A percentile compares a stretch with the other conserved stretches of the same genome.
phyloP scores from a whole-genome alignment of 2,329 filamentous ascomycete genomes.

The Arthroderma uncinatum region DNA sequence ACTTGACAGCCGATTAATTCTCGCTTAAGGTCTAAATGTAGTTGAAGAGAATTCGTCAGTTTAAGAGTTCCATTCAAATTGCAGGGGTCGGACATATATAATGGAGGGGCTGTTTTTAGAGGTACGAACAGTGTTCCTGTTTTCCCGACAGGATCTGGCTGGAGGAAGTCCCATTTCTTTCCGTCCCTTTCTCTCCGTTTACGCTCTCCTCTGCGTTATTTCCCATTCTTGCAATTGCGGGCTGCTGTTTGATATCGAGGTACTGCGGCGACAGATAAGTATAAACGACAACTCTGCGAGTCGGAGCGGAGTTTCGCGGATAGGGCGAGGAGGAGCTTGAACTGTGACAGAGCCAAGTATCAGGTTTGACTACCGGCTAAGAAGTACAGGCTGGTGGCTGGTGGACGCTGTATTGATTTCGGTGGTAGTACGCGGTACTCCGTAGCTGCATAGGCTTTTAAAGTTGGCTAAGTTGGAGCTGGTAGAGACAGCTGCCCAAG shows the following conservation, averaged over 20 bases:
- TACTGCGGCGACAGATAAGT: background rate
- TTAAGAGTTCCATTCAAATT: constrained; percentile 4
- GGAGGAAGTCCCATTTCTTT: background rate
- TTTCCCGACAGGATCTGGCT: constrained; percentile 71
- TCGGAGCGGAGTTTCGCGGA: background rate
- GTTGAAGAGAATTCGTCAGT: background rate
- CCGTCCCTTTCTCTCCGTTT: background rate
- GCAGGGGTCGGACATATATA: background rate
- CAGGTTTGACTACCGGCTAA: background rate
- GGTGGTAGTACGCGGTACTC: too few relatives aligned
- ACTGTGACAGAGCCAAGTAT: background rate
- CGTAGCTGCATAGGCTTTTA: background rate
- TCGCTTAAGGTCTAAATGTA: constrained; percentile 68
- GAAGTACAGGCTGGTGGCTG: too few relatives aligned
- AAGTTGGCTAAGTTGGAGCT: background rate
- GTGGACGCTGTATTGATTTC: too few relatives aligned
- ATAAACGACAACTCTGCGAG: background rate
- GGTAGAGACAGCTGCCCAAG: background rate
- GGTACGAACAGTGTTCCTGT: constrained; percentile 80
- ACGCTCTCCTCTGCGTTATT: background rate
- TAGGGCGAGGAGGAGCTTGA: background rate
- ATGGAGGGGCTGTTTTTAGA: constrained; percentile 4
- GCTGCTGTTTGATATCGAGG: background rate
- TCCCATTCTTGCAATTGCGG: constrained; percentile 3
- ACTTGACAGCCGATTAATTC: constrained; percentile 88